Conservation (phyloP, 2,329 filamentous ascomycete genomes). For the Aspergillus calidoustus region DNA sequence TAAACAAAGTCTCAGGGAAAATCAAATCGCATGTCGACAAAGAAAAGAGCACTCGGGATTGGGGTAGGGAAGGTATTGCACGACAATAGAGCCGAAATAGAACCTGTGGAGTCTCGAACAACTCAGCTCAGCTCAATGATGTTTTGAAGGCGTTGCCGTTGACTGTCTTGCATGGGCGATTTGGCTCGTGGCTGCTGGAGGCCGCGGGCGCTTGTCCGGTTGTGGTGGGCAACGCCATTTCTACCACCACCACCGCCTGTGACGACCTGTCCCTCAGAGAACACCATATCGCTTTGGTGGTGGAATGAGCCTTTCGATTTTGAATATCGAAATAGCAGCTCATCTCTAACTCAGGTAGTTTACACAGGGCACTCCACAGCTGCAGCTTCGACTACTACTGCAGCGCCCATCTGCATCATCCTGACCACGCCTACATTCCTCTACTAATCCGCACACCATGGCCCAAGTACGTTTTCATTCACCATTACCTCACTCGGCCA, state of each 20-base stretch:
- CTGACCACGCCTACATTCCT: not conserved
- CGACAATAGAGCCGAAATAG: slow-evolving; percentile 12
- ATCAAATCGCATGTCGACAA: slow-evolving; percentile 30
- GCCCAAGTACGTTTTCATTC: slow-evolving; percentile 23
- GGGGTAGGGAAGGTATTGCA: slow-evolving; percentile 8
- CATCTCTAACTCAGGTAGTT: not conserved
- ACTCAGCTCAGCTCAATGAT: slow-evolving; percentile 18
- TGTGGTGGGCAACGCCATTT: slow-evolving; percentile 39
- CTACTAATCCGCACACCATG: slow-evolving; percentile 16
- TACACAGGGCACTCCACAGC: not conserved
- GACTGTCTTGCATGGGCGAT: slow-evolving; percentile 8
- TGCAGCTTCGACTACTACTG: slow-evolving; percentile 1
- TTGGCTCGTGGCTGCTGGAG: slow-evolving; percentile 29
- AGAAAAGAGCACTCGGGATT: not conserved
- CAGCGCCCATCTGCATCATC: slow-evolving; percentile 2
- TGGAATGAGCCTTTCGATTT: not conserved
- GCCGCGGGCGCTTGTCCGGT: slow-evolving; percentile 30
- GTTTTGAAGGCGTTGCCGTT: slow-evolving; percentile 27
- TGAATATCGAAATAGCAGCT: not conserved
- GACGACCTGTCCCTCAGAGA: not conserved
- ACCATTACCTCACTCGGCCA: not conserved
- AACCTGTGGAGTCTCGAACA: slow-evolving; percentile 2
- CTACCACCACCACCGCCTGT: not conserved
- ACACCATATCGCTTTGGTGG: not conserved
- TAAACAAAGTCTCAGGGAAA: slow-evolving; percentile 26